Evolutionary conservation across 2,329 filamentous ascomycete species (phyloP).

Genomic region (Domatiomyces catenatus): DNA sequence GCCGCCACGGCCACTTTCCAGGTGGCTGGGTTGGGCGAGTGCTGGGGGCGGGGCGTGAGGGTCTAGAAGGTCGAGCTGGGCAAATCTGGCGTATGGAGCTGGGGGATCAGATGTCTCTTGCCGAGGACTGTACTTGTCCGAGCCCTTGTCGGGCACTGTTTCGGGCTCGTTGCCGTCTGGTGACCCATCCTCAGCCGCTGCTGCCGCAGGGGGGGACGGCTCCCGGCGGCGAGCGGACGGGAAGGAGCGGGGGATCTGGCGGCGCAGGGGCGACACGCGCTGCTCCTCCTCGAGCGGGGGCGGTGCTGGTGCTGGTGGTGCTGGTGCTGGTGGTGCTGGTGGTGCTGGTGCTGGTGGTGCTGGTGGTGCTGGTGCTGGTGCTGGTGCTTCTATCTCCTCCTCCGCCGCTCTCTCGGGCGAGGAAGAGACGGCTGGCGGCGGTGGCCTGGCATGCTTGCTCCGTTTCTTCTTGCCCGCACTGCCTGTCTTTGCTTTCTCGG

Average conservation of each 20-base stretch:
- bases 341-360: background rate
- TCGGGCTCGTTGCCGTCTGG: background rate
- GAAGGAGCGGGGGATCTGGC: background rate
- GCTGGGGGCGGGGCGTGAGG: conserved; percentile 1
- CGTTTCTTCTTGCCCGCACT: background rate
- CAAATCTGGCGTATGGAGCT: conserved; percentile 9
- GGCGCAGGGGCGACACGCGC: background rate
- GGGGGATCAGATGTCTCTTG: conserved; percentile 8
- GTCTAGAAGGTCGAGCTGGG: conserved; percentile 9
- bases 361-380: background rate
- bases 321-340: background rate
- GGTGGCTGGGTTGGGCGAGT: background rate
- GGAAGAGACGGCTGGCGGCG: background rate
- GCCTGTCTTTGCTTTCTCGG: background rate
- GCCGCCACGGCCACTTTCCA: conserved; percentile 23
- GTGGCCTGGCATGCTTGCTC: conserved; percentile 1
- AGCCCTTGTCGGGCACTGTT: conserved; percentile 14
- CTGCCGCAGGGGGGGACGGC: background rate
- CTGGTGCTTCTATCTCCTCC: background rate
- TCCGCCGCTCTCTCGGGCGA: background rate
- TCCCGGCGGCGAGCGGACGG: background rate
- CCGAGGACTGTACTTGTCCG: conserved; percentile 15
- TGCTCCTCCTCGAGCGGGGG: background rate
- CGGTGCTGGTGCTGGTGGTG: background rate
- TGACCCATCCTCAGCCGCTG: background rate